Evolutionary conservation across 306 rosid species (phyloP).

Genomic region (Parietaria judaica): DNA sequence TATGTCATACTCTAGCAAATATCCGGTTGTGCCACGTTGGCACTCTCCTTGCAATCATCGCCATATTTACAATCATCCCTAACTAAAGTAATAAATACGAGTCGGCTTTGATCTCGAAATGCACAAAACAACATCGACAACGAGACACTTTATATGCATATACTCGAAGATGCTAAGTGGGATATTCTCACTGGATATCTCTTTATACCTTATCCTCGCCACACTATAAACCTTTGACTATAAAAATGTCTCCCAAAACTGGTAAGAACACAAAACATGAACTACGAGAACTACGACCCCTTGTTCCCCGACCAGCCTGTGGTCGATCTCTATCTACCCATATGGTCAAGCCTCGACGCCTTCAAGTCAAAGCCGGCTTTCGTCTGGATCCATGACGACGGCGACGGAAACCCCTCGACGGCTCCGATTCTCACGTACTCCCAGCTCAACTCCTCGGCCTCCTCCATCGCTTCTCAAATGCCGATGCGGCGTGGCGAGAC

Average conservation of each 20-base stretch:
- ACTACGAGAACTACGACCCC: constrained; percentile 66
- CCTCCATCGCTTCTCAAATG: constrained; percentile 32
- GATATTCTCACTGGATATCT: constrained; percentile 47
- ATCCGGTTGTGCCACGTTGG: too few relatives aligned
- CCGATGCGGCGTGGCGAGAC: constrained; percentile 46
- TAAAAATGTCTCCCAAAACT: constrained; percentile 13
- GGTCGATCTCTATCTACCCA: constrained; percentile 60
- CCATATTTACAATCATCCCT: too few relatives aligned
- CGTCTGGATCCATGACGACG: constrained; percentile 48
- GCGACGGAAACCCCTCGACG: background rate
- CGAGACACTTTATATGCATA: background rate
- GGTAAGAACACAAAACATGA: constrained; percentile 20
- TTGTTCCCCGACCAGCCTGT: constrained; percentile 77
- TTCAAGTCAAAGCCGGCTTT: constrained; percentile 66
- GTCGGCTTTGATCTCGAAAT: too few relatives aligned
- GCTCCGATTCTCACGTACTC: constrained; percentile 35
- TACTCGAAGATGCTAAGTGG: constrained; percentile 4
- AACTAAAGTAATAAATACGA: too few relatives aligned
- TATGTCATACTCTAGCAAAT: too few relatives aligned
- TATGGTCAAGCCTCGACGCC: constrained; percentile 62
- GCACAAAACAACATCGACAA: background rate
- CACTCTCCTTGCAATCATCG: too few relatives aligned
- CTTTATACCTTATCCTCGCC: constrained; percentile 17
- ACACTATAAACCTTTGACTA: constrained; percentile 1
- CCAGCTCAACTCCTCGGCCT: constrained; percentile 45